Conservation (phyloP, 768 basidiomycete species). For the Suillus fuscotomentosus region DNA sequence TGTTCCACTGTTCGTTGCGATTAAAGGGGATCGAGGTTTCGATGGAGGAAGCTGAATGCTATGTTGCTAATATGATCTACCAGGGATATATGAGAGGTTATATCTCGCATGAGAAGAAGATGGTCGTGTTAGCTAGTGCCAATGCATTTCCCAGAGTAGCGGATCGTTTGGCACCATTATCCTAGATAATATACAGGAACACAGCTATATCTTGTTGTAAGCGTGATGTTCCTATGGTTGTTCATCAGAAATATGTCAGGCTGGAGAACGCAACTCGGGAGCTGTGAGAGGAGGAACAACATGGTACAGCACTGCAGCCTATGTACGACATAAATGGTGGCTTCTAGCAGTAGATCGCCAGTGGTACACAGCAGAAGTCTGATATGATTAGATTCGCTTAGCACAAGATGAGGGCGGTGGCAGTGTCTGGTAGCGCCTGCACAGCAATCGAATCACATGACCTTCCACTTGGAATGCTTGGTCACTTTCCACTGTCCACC, state of each 20-base stretch:
- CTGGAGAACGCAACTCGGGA: background rate
- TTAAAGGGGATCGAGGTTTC: slow-evolving; percentile 71
- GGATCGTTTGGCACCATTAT: slow-evolving; percentile 56
- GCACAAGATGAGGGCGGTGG: no score
- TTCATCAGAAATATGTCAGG: background rate
- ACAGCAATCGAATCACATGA: no score
- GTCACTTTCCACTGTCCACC: no score
- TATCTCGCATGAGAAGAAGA: slow-evolving; percentile 93
- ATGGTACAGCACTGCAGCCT: background rate
- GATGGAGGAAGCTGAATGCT: slow-evolving; percentile 86
- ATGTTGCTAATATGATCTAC: slow-evolving; percentile 94
- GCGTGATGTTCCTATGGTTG: background rate
- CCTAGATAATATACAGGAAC: background rate
- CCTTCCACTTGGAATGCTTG: no score
- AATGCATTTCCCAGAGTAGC: slow-evolving; percentile 79
- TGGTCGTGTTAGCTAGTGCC: slow-evolving; percentile 81
- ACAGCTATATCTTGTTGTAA: background rate
- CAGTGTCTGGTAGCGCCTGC: no score
- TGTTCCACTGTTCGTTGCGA: slow-evolving; percentile 76
- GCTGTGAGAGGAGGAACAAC: background rate
- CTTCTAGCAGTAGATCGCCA: background rate
- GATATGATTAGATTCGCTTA: no score
- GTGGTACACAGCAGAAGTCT: background rate
- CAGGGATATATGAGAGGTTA: slow-evolving; percentile 93
- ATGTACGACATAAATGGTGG: background rate